Evolutionary conservation across 768 basidiomycete genomes (phyloP).

Genomic region (Kwoniella botswanensis): DNA sequence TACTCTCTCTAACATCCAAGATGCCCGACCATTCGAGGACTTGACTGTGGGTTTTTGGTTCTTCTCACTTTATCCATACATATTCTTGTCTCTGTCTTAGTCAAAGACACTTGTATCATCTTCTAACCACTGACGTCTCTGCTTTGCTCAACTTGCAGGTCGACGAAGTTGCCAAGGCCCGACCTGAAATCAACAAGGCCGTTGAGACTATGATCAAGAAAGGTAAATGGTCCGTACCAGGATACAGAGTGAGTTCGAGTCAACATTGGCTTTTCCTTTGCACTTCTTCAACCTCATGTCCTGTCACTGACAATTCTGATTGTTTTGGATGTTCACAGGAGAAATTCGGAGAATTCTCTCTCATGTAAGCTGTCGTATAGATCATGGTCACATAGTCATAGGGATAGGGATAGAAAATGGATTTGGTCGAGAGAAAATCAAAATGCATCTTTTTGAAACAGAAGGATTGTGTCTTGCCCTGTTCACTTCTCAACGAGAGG

Average conservation of each 20-base stretch:
- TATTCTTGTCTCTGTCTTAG: neutral
- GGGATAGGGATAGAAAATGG: slow-evolving; percentile 1
- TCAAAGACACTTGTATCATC: neutral
- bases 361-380: slow-evolving; percentile 66
- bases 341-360: slow-evolving; percentile 92
- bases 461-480: slow-evolving; percentile 2
- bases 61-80: neutral
- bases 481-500: no score
- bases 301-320: no score
- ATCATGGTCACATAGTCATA: slow-evolving; percentile 6
- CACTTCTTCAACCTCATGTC: no score
- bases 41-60: slow-evolving; percentile 73
- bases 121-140: neutral
- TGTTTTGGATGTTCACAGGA: slow-evolving; percentile 64
- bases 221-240: slow-evolving; percentile 98
- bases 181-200: slow-evolving; percentile 86
- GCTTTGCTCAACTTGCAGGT: slow-evolving; percentile 61
- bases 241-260: slow-evolving; percentile 61
- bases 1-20: slow-evolving; percentile 95
- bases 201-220: slow-evolving; percentile 92
- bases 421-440: slow-evolving; percentile 5
- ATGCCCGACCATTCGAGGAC: slow-evolving; percentile 96
- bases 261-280: no score
- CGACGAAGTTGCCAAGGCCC: slow-evolving; percentile 86
- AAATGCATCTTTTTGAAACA: slow-evolving; percentile 21